Conservation (phyloP, 805 yeast genomes). For the Debaryomyces maramus region DNA sequence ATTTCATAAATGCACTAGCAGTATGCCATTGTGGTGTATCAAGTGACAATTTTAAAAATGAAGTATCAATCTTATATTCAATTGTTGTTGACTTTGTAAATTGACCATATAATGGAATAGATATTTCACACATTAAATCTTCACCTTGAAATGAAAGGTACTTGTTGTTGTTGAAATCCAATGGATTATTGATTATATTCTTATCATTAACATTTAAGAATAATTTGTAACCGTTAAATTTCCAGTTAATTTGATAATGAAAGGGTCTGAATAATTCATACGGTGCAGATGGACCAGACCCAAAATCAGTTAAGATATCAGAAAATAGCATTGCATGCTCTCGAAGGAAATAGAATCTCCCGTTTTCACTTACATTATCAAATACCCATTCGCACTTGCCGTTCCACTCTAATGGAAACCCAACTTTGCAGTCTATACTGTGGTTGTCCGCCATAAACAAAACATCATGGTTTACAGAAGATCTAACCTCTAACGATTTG, state of each 20-base stretch:
- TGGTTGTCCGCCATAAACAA: slow-evolving; percentile 64
- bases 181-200: slow-evolving; percentile 85
- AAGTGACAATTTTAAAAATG: slow-evolving; percentile 58
- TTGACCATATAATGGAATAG: slow-evolving; percentile 60
- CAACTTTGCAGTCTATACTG: slow-evolving; percentile 52
- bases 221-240: slow-evolving; percentile 53
- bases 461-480: slow-evolving; percentile 89
- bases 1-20: slow-evolving; percentile 62
- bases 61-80: slow-evolving; percentile 52
- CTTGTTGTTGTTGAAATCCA: slow-evolving; percentile 78
- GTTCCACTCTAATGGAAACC: slow-evolving; percentile 83
- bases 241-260: slow-evolving; percentile 61
- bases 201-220: slow-evolving; percentile 81
- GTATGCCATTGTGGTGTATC: slow-evolving; percentile 95
- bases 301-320: slow-evolving; percentile 76
- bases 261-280: slow-evolving; percentile 80
- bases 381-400: slow-evolving; percentile 72
- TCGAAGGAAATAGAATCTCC: slow-evolving; percentile 65
- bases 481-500: slow-evolving; percentile 58
- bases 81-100: slow-evolving; percentile 53
- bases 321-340: slow-evolving; percentile 77
- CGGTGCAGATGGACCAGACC: slow-evolving; percentile 65
- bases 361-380: slow-evolving; percentile 48
- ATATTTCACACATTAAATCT: slow-evolving; percentile 43
- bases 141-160: slow-evolving; percentile 75